Evolutionary conservation across 2,329 filamentous ascomycete species (phyloP).

Genomic region (Tolypocladium sp.): DNA sequence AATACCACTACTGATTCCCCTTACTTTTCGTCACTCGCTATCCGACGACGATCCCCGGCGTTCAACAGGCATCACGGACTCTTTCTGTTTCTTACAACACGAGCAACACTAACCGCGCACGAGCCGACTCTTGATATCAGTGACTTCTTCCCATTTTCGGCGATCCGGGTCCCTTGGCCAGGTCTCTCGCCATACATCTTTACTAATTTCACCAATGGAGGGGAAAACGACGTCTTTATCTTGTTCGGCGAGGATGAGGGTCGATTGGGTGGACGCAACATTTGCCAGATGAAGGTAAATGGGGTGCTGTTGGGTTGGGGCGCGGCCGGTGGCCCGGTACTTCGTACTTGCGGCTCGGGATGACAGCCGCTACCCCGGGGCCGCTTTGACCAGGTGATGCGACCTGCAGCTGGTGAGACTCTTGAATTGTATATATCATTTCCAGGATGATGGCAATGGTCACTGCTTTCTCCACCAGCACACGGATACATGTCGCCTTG

Average conservation of each 20-base stretch:
- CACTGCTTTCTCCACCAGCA: not conserved
- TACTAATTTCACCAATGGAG: not conserved
- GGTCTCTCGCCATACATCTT: not conserved
- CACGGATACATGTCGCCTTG: not conserved
- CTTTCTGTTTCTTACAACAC: not conserved
- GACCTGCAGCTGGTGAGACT: not conserved
- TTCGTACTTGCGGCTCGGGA: not conserved
- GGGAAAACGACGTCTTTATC: not conserved
- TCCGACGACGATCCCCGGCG: conserved; percentile 6
- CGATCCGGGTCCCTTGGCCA: not conserved
- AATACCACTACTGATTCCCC: conserved; percentile 1
- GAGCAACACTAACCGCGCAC: not conserved
- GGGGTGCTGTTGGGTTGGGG: not conserved
- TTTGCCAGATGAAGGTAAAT: not conserved
- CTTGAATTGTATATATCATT: conserved; percentile 12
- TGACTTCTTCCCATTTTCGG: not conserved
- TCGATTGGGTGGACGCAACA: not conserved
- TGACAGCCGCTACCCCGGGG: not conserved
- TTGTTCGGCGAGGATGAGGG: not conserved
- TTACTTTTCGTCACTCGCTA: not conserved
- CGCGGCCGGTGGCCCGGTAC: not conserved
- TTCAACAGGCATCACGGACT: conserved; percentile 5
- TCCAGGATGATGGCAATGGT: conserved; percentile 10
- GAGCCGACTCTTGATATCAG: not conserved
- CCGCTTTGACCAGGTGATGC: not conserved